Percentiles rank a stretch among this genome's conserved stretches.
Evolutionary conservation across 139 green algal genomes (phyloP).

Genomic region (Micractinium sp.): DNA sequence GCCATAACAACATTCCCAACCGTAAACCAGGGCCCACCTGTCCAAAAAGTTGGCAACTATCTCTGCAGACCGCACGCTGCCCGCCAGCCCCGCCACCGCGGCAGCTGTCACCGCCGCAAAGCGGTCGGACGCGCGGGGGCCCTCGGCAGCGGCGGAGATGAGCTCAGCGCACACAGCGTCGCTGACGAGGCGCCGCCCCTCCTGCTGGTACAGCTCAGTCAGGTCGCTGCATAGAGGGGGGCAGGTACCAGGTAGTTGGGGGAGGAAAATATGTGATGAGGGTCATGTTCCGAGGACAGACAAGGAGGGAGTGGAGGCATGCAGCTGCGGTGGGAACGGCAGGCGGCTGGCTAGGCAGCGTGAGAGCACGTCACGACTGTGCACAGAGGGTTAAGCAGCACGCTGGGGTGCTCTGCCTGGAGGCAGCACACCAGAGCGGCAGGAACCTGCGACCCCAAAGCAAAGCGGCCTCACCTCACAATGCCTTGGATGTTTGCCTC

Average conservation of each 20-base stretch:
- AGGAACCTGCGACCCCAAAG: neutral
- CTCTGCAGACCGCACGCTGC: slow-evolving; percentile 44
- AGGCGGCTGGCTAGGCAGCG: no score
- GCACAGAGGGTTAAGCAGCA: no score
- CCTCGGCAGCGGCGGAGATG: slow-evolving; percentile 70
- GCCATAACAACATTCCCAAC: neutral
- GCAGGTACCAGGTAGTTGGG: neutral
- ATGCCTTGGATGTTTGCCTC: slow-evolving; percentile 77
- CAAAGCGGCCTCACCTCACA: slow-evolving; percentile 20
- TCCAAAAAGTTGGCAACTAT: slow-evolving; percentile 68
- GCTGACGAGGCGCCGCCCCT: slow-evolving; percentile 59
- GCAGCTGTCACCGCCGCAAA: slow-evolving; percentile 78
- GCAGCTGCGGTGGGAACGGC: no score
- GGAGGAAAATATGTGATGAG: neutral
- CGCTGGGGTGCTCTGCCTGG: neutral
- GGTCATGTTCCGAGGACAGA: neutral
- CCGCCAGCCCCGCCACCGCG: slow-evolving; percentile 71
- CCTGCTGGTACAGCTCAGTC: slow-evolving; percentile 57
- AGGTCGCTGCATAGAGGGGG: slow-evolving; percentile 54
- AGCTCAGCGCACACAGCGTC: slow-evolving; percentile 52
- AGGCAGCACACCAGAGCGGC: neutral
- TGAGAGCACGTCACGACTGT: neutral
- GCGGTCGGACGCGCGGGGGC: slow-evolving; percentile 73
- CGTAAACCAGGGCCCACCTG: slow-evolving; percentile 1
- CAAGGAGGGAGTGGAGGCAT: neutral